Evolutionary conservation across 768 basidiomycete species (phyloP).

Genomic region (Dioszegia aurantiaca): DNA sequence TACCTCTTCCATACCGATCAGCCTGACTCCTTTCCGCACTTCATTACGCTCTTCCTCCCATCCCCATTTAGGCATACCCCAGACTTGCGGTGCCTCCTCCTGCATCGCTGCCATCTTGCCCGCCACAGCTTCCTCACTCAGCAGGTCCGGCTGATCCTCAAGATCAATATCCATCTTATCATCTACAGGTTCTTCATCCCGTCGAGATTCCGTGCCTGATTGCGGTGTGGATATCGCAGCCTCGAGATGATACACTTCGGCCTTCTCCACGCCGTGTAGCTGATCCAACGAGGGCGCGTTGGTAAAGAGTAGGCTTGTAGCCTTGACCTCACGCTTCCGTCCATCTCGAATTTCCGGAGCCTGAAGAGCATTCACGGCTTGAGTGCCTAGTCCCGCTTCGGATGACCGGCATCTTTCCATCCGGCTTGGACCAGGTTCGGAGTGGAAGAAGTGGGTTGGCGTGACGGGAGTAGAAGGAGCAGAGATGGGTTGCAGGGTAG

Average conservation of each 20-base stretch:
- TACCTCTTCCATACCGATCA: constrained; percentile 42
- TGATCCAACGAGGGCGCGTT: constrained; percentile 15
- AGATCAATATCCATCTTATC: constrained; percentile 38
- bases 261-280: constrained; percentile 17
- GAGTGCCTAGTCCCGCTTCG: constrained; percentile 27
- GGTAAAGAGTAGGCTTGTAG: constrained; percentile 32
- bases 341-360: constrained; percentile 20
- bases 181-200: constrained; percentile 6
- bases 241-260: constrained; percentile 24
- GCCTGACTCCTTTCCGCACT: constrained; percentile 39
- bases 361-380: not conserved
- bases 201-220: not conserved
- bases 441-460: constrained; percentile 28
- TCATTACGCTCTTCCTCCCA: constrained; percentile 39
- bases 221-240: not conserved
- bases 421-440: constrained; percentile 13
- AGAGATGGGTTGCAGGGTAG: constrained; percentile 30
- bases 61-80: constrained; percentile 49
- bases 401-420: constrained; percentile 44
- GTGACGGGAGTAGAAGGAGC: constrained; percentile 45
- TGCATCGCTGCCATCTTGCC: constrained; percentile 18
- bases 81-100: constrained; percentile 26
- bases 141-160: constrained; percentile 13
- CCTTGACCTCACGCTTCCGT: constrained; percentile 32
- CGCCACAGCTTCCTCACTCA: constrained; percentile 8